phyloP scores from a whole-genome alignment of 495 filamentous ascomycete genomes.

The Rusavskia elegans region DNA sequence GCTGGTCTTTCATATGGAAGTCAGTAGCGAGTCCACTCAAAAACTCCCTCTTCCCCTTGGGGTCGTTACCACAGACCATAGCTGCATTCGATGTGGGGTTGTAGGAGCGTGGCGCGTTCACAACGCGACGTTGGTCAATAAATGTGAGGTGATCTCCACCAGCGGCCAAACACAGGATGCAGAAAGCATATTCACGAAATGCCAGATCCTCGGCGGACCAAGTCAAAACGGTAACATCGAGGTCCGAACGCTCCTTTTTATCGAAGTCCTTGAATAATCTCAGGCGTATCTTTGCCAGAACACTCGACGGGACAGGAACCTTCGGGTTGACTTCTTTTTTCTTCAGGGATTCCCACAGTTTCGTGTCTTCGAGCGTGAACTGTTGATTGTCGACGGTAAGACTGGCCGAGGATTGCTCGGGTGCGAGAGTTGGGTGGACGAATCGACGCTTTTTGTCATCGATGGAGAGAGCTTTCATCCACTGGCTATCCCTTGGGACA shows the following conservation, averaged over 20 bases:
- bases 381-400: not conserved
- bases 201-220: conserved; percentile 3
- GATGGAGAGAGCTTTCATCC: not conserved
- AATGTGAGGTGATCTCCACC: conserved; percentile 1
- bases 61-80: not conserved
- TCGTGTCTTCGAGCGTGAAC: not conserved
- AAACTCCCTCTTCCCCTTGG: not conserved
- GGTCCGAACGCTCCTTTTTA: not conserved
- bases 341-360: not conserved
- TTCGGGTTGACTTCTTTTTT: not conserved
- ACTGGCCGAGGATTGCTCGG: not conserved
- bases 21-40: not conserved
- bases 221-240: not conserved
- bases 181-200: conserved; percentile 8
- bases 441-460: not conserved
- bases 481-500: conserved; percentile 2
- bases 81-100: not conserved
- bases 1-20: not conserved
- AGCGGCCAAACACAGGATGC: conserved; percentile 8
- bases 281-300: too few relatives aligned
- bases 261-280: too few relatives aligned
- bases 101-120: too few relatives aligned
- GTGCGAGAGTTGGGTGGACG: not conserved
- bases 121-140: not conserved
- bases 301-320: not conserved